Evolutionary conservation across 805 yeast genomes (phyloP), one percentile per base, ranked within the genome.

Genomic region (Kodamaea sagamina): DNA sequence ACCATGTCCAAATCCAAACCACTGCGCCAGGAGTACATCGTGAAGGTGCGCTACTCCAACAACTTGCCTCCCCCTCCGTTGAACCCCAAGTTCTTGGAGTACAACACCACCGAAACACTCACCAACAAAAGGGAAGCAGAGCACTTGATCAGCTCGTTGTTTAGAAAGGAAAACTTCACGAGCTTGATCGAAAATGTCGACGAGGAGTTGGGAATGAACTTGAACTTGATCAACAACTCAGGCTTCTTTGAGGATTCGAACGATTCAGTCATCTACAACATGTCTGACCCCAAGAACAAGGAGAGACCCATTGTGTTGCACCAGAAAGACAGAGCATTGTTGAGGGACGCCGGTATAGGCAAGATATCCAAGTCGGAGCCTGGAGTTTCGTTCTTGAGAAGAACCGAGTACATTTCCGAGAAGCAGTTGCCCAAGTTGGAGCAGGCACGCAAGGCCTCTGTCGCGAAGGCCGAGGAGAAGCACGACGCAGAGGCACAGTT

Each of bases 1-100:
- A 36, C n/a, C 39, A 36, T 36, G 39, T 34, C 37, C 15, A 36
- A 8, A 21, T 21, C 15, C 36, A 55, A 58, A 26, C 67, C 72
- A 37, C 74, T 75, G 49, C 79, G 82, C 60, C 90, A 84, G 59
- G 90, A 85, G 44, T 86, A 82, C 57, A 81, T 86, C 43, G 95
- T 95, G 36, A 84, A 85, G 53, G 79, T 86, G 42, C 78, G 95
- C 57, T 92, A 89, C 63, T 79, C 79, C 46, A 93, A 93, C 61
- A 86, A 81, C 55, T 72, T 93, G 17, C 99, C 99, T 4, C 90
- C 97, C 2, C 98, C 98, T 7, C 85, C 92, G 17, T 75, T 93
- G 48, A 89, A 96, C 36, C 97, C 99, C 22, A 88, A 86, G 61
- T 75, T 90, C 44, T 63, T 93, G 41, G 77, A 81, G 39, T 78